These are phyloP conservation scores for Perkinsus chesapeaki DNA, from an alignment of 169 alveolate genomes.

Conservation along the genomic window DNA sequence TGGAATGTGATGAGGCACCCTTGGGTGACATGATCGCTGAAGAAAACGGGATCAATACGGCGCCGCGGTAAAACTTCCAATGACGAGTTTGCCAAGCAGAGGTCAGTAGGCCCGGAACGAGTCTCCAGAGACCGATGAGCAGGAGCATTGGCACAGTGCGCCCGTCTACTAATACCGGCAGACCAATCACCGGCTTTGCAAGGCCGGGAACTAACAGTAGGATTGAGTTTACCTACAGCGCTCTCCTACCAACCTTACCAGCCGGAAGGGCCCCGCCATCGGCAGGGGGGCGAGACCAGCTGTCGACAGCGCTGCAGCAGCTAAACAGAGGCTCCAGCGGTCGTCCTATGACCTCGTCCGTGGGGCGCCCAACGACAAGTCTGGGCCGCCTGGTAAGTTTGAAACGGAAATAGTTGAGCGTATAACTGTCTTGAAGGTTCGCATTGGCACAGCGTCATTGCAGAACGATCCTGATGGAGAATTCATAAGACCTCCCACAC, in stretches of 20 bases:
- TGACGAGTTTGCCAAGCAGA: not conserved
- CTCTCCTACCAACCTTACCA: not conserved
- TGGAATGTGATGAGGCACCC: constrained; percentile 75
- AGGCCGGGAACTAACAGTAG: constrained; percentile 65
- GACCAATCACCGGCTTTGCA: constrained; percentile 71
- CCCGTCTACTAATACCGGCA: constrained; percentile 69
- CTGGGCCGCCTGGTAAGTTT: not conserved
- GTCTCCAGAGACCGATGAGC: constrained; percentile 51
- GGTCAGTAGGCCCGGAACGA: constrained; percentile 67
- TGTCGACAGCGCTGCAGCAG: not conserved
- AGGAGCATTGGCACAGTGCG: constrained; percentile 39
- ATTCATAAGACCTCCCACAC: not conserved
- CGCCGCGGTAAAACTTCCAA: constrained; percentile 26
- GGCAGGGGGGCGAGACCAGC: not conserved
- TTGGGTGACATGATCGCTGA: constrained; percentile 65
- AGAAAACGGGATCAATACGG: constrained; percentile 55
- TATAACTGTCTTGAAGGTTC: not conserved
- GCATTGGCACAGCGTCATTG: not conserved
- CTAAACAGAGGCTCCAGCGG: not conserved
- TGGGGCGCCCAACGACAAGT: not conserved
- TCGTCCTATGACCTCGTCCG: not conserved
- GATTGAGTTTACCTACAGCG: not conserved
- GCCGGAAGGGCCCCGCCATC: not conserved
- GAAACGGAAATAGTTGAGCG: not conserved
- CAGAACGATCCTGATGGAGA: not conserved